A percentile compares a stretch with the other conserved stretches of the same genome.
phyloP scores from a whole-genome alignment of 495 filamentous ascomycete genomes.

The Penicillium mononematosum region DNA sequence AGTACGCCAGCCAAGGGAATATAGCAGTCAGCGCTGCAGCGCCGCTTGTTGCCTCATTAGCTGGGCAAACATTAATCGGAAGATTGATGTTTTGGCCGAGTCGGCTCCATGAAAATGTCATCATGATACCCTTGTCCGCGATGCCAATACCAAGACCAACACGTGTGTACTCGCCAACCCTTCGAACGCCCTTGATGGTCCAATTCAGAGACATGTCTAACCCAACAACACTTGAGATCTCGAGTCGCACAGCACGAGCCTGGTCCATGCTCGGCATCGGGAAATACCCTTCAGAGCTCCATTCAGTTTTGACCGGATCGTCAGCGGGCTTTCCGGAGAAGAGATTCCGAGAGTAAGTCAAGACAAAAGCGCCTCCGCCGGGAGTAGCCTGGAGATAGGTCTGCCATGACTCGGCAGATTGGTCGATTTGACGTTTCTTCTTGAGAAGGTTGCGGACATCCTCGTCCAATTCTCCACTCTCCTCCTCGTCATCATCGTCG shows the following conservation, averaged over 20 bases:
- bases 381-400: conserved; percentile 31
- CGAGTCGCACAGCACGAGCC: conserved; percentile 39
- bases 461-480: conserved; percentile 23
- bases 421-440: conserved; percentile 25
- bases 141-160: conserved; percentile 44
- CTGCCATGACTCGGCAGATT: conserved; percentile 38
- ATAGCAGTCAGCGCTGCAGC: conserved; percentile 42
- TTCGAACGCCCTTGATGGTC: conserved; percentile 39
- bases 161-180: conserved; percentile 39
- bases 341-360: conserved; percentile 43
- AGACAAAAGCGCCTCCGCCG: conserved; percentile 24
- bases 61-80: conserved; percentile 41
- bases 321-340: conserved; percentile 40
- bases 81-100: conserved; percentile 44
- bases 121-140: conserved; percentile 33
- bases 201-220: conserved; percentile 33
- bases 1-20: conserved; percentile 50
- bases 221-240: conserved; percentile 24
- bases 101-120: conserved; percentile 43
- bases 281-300: conserved; percentile 45
- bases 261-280: conserved; percentile 31
- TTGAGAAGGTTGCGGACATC: conserved; percentile 12
- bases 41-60: conserved; percentile 36
- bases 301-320: conserved; percentile 37
- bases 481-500: conserved; percentile 33